Conservation (phyloP, 805 yeast genomes). For the Yarrowia deformans region DNA sequence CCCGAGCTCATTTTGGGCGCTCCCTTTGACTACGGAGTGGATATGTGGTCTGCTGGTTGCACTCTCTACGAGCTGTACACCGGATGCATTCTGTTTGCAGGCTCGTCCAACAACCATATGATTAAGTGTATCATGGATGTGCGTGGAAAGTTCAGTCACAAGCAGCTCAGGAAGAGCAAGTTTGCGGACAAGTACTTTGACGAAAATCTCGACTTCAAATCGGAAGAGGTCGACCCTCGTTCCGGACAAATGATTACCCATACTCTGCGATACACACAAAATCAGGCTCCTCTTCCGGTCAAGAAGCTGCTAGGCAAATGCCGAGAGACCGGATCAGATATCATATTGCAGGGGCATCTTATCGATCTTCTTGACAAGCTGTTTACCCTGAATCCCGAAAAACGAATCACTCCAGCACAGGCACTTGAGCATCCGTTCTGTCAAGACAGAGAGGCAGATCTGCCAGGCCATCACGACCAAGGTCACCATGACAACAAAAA, state of each 20-base stretch:
- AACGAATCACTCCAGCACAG: slow-evolving; percentile 71
- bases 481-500: neutral
- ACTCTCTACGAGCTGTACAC: slow-evolving; percentile 92
- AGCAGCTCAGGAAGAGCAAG: slow-evolving; percentile 47
- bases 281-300: slow-evolving; percentile 25
- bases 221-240: slow-evolving; percentile 43
- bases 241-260: slow-evolving; percentile 44
- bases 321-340: slow-evolving; percentile 39
- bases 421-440: slow-evolving; percentile 68
- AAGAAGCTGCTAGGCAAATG: slow-evolving; percentile 37
- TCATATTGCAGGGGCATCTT: slow-evolving; percentile 43
- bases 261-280: slow-evolving; percentile 31
- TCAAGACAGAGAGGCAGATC: slow-evolving; percentile 33
- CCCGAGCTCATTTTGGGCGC: slow-evolving; percentile 79
- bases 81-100: slow-evolving; percentile 89
- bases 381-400: slow-evolving; percentile 60
- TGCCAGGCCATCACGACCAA: neutral
- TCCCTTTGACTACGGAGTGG: slow-evolving; percentile 67
- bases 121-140: slow-evolving; percentile 48
- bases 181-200: slow-evolving; percentile 47
- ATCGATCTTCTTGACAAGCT: slow-evolving; percentile 48
- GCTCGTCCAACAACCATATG: slow-evolving; percentile 82
- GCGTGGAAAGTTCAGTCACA: slow-evolving; percentile 48
- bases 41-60: slow-evolving; percentile 96
- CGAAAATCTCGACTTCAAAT: slow-evolving; percentile 45